phyloP scores from a whole-genome alignment of 2,329 filamentous ascomycete species.

The Dothistroma septosporum region DNA sequence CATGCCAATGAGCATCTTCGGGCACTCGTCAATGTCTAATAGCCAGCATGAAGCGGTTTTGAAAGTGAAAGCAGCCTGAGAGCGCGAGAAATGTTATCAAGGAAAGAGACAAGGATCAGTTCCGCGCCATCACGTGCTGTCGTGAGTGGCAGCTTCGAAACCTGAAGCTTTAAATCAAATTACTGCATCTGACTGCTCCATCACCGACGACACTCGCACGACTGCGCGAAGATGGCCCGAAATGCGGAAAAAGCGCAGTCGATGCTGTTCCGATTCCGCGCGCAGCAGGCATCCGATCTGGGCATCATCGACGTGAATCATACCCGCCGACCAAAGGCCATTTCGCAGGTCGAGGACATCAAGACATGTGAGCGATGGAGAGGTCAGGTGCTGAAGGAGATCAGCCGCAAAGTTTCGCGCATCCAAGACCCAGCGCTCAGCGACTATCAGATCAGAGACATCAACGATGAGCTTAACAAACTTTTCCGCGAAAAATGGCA shows the following conservation, averaged over 20 bases:
- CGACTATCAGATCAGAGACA: conserved; percentile 94
- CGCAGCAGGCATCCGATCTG: conserved; percentile 90
- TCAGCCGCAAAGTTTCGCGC: conserved; percentile 90
- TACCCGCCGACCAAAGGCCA: conserved; percentile 82
- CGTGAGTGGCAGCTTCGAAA: neutral
- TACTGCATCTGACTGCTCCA: neutral
- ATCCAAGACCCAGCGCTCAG: conserved; percentile 90
- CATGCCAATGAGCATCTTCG: too few species aligned
- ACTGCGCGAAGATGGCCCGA: conserved; percentile 58
- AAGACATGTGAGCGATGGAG: conserved; percentile 95
- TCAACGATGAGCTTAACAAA: conserved; percentile 99
- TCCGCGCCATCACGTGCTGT: neutral
- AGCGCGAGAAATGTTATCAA: too few species aligned
- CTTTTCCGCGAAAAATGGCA: conserved; percentile 98
- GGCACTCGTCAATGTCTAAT: too few species aligned
- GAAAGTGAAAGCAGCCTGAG: too few species aligned
- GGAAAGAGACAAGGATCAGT: neutral
- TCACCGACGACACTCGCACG: neutral
- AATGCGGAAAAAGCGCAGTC: conserved; percentile 99
- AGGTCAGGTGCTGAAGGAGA: conserved; percentile 93
- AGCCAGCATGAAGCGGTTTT: too few species aligned
- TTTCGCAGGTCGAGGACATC: conserved; percentile 80
- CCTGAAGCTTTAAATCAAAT: neutral
- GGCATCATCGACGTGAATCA: conserved; percentile 93
- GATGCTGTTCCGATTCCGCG: conserved; percentile 99